Base-by-base conservation (phyloP, 352 stramenopile species). In the Thraustochytrium striatum region DNA sequence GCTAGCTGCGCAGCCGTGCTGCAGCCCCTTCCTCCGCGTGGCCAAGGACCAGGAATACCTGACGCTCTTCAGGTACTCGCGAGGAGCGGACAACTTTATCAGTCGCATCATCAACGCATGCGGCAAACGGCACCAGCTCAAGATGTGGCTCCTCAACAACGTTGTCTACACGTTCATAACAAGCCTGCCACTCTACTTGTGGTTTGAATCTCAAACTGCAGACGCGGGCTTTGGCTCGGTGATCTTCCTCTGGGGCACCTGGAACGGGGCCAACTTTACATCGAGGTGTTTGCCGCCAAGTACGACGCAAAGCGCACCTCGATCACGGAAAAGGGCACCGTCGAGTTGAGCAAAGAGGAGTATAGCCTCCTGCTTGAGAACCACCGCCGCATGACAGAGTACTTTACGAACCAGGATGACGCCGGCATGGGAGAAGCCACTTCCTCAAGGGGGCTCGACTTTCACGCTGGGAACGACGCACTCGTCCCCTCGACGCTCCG, bases 231-330 rank as follows among this genome's bases (percentile, higher is more conserved):
- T 75, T 75, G 65, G 16, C 11, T n/a, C 65, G 16, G 9, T 82
- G 16, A 73, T 86, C 25, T 81, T 81, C 35, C 19, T 61, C 0
- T 28, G 38, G 13, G 61, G 72, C 0, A 59, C 82, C 2, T 82
- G 70, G 55, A 85, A 85, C 61, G 83, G 82, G 16, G 78, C 82
- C 7, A 82, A 58, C 13, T 86, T 83, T 86, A 86, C 57, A 78
- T 86, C 28, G 78, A 86, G 65, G 82, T 86, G 2, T 86, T 86
- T 61, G 72, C 72, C 30, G 35, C 41, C 21, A 57, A 58, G 3
- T 86, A 85, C 68, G 36, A 57, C 7, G 33, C 61, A 9, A 30
- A 16, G 16, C 9, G 9, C 32, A 41, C 3, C 3, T 3, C 19
- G 7, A 19, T 5, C 7, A 5, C 36, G 3, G 3, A 2, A 30